These are phyloP conservation scores for Neophaeococcomyces aloes DNA, from an alignment of 2,329 filamentous ascomycete species.

Conservation along the genomic window DNA sequence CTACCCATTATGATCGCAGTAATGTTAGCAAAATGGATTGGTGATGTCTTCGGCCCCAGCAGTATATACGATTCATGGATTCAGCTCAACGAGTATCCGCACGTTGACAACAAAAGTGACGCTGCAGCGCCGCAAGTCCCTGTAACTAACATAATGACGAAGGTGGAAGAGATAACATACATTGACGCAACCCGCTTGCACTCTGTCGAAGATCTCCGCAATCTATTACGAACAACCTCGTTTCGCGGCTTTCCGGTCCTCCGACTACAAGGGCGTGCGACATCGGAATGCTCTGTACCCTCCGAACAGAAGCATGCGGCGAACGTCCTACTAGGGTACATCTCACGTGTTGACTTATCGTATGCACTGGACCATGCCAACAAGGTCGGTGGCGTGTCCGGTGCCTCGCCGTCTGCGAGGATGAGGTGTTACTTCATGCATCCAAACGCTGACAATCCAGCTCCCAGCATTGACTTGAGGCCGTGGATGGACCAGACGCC, in stretches of 20 bases:
- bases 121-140: slow-evolving; percentile 67
- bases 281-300: slow-evolving; percentile 1
- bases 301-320: slow-evolving; percentile 34
- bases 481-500: slow-evolving; percentile 99
- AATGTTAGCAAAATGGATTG: slow-evolving; percentile 97
- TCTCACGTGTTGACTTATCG: slow-evolving; percentile 77
- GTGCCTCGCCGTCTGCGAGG: slow-evolving; percentile 39
- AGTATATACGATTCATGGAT: slow-evolving; percentile 99
- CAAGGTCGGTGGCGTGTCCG: neutral
- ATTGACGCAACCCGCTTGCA: slow-evolving; percentile 71
- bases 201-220: slow-evolving; percentile 65
- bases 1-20: slow-evolving; percentile 98
- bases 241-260: slow-evolving; percentile 92
- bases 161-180: slow-evolving; percentile 78
- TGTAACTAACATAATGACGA: slow-evolving; percentile 83
- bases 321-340: slow-evolving; percentile 79
- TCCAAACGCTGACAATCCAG: slow-evolving; percentile 68
- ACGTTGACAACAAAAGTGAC: slow-evolving; percentile 84
- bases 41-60: slow-evolving; percentile 81
- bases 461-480: slow-evolving; percentile 69
- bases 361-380: slow-evolving; percentile 61
- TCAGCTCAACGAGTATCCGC: slow-evolving; percentile 88
- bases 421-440: slow-evolving; percentile 78
- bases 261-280: slow-evolving; percentile 2
- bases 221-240: slow-evolving; percentile 60